Base-by-base conservation (phyloP, 140 eudicot genomes). In the Bidens hawaiensis region DNA sequence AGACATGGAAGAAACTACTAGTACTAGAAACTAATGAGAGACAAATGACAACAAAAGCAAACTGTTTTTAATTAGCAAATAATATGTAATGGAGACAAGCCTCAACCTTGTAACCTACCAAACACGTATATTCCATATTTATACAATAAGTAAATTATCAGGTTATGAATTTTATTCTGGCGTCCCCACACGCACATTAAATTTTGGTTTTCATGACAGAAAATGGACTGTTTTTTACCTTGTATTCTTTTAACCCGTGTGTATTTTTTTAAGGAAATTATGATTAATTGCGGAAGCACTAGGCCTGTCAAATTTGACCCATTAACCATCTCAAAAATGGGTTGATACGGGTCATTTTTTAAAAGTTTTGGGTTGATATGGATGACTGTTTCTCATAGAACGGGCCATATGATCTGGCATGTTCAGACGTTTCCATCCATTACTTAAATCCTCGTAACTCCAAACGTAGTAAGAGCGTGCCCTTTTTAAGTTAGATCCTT, bases 101-200 rank as follows among this genome's bases (percentile, higher is more conserved):
- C 25, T 57, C 47, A 56, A 13, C 65, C 13, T 25, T 34, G 74
- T 49, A 48, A 26, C 78, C 69, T 66, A 27, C 69, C 68, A 62
- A 74, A 74, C 78, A 74, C 74, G 78, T 65, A 48, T 47, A 21
- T 57, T 8, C 57, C 72, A 3, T 34, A 23, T 65, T 47, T 16
- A 38, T 46, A 57, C 68, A 65, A 65, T 31, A 65, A 56, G 50
- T 54, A 56, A 15, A 28, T n/a, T 50, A 10, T 49, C 56, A 49
- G 56, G 56, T n/a, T n/a, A n/a, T n/a, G n/a, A n/a, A n/a, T n/a
- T n/a, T n/a, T n/a, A n/a, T n/a, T n/a, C n/a, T n/a, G n/a, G n/a
- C n/a, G n/a, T n/a, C n/a, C n/a, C n/a, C n/a, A n/a, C n/a, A n/a
- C n/a, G n/a, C n/a, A n/a, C n/a, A n/a, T n/a, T 42, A 2, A 42